Conservation (phyloP, 2,329 filamentous ascomycete species). For the Paraphoma chrysanthemicola region DNA sequence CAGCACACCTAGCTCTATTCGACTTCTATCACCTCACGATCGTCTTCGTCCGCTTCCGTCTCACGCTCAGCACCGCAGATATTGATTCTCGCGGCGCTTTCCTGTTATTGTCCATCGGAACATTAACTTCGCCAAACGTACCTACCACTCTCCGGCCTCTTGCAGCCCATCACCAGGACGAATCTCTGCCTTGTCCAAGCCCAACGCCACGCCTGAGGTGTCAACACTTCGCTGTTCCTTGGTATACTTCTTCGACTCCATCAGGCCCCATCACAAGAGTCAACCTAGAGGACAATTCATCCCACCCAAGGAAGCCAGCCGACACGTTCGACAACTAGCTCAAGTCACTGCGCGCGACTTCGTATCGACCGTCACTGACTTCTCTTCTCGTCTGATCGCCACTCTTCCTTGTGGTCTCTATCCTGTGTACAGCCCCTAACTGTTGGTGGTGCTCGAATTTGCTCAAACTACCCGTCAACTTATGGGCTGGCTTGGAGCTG, state of each 20-base stretch:
- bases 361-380: not conserved
- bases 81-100: conserved; percentile 20
- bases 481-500: conserved; percentile 54
- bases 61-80: conserved; percentile 26
- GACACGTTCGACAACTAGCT: not conserved
- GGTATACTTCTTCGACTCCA: conserved; percentile 13
- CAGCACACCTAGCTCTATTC: conserved; percentile 41
- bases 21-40: conserved; percentile 36
- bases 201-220: conserved; percentile 34
- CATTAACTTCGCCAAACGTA: conserved; percentile 13
- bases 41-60: conserved; percentile 30
- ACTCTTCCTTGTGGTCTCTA: conserved; percentile 10
- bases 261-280: conserved; percentile 1
- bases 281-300: not conserved
- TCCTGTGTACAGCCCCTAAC: conserved; percentile 5
- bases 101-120: conserved; percentile 32
- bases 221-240: conserved; percentile 18
- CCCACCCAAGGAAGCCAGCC: not conserved
- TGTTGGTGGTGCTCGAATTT: conserved; percentile 18
- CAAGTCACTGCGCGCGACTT: not conserved
- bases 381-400: not conserved
- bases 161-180: conserved; percentile 14
- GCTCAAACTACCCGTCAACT: conserved; percentile 24
- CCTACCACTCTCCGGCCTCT: conserved; percentile 15
- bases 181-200: conserved; percentile 34